Base-by-base conservation (phyloP, 495 filamentous ascomycete species). In the Lindgomyces ingoldianus region DNA sequence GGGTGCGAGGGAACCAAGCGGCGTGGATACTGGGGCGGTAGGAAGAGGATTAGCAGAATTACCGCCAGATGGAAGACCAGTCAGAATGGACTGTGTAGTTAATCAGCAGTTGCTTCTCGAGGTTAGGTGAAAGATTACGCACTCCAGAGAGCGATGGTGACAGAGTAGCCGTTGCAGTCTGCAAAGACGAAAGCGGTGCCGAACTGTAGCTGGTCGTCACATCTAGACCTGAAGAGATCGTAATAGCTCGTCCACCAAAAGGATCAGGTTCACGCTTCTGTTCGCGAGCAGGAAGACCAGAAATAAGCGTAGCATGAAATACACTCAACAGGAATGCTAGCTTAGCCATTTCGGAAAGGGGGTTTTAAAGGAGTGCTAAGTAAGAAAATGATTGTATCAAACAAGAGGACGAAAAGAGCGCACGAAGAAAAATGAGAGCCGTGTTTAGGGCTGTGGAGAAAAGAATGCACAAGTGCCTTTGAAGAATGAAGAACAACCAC, bases 131-230 rank as follows among this genome's bases (percentile, higher is more conserved):
- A 3, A 29, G 2, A 45, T 29, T 8, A 65, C 67, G 41, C 50
- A 69, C 66, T 16, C 63, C 68, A 29, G 68, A 67, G 33, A 70
- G 14, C 6, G 62, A 63, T 0, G 62, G 63, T n/a, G 30, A 39
- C 27, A 60, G 52, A 11, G 68, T 67, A 4, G n/a, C 36, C n/a
- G 52, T 58, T 14, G 58, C 68, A 18, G 58, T 46, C 50, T 70
- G 68, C 22, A 70, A 41, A 3, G 68, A 65, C 22, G 62, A 58
- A 9, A 61, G 14, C 8, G 48, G 12, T 8, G 33, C 39, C 18
- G 59, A 67, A n/a, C 51, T 70, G 36, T 70, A 70, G 52, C 57
- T 70, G 1, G 63, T 70, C 0, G 68, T 70, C 10, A 67, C 55
- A 1, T 44, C 45, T 4, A 70, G 25, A 16, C 27, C 27, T 4